These are phyloP conservation scores for Didymella arachidicola DNA, from an alignment of 2,329 filamentous ascomycete genomes.

Conservation along the genomic window DNA sequence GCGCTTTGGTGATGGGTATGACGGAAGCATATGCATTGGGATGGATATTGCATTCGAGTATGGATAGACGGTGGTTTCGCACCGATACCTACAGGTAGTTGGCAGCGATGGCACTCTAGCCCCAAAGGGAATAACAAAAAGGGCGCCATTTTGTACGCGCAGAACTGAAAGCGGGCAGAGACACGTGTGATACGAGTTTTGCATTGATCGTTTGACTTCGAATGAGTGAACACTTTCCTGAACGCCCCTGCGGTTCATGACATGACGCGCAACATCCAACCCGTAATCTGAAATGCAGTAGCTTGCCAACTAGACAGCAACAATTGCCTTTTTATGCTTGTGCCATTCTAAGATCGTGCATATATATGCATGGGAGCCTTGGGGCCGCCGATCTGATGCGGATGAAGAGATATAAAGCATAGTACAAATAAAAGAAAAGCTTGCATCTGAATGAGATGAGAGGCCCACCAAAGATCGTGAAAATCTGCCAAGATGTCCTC, in stretches of 20 bases:
- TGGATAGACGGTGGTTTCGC: not conserved
- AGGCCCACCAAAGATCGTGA: slow-evolving; percentile 25
- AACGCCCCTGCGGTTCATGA: not conserved
- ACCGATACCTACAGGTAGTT: slow-evolving; percentile 7
- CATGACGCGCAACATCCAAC: not conserved
- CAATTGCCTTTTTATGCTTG: not conserved
- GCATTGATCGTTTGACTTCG: not conserved
- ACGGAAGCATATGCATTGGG: not conserved
- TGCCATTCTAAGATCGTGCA: not conserved
- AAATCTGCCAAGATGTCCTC: slow-evolving; percentile 27
- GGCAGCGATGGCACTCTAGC: not conserved
- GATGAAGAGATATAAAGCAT: not conserved
- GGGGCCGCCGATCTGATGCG: not conserved
- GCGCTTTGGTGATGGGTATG: not conserved
- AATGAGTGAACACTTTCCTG: not conserved
- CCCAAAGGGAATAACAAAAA: not conserved
- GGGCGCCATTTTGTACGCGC: not conserved
- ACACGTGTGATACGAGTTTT: not conserved
- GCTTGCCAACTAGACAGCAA: not conserved
- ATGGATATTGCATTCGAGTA: not conserved
- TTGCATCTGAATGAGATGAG: slow-evolving; percentile 5
- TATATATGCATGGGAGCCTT: not conserved
- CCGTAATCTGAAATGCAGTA: slow-evolving; percentile 12
- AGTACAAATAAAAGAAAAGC: slow-evolving; percentile 3
- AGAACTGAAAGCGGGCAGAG: not conserved